These are phyloP conservation scores for Podospora australis DNA, from an alignment of 495 filamentous ascomycete species.

Conservation along the genomic window DNA sequence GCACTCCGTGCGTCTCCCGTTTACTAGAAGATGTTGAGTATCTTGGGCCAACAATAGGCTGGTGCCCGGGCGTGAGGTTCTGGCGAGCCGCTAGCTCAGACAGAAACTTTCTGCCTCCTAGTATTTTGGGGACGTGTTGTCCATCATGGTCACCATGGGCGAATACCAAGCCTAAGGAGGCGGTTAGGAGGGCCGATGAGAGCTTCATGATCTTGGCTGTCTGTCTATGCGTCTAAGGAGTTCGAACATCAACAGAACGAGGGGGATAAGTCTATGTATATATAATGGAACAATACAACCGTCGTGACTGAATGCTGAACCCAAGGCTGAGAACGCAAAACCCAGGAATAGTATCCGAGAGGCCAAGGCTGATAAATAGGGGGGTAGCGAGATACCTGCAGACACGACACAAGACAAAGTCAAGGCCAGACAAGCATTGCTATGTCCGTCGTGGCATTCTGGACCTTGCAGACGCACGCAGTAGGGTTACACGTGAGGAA, in stretches of 20 bases:
- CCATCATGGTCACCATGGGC: conserved; percentile 28
- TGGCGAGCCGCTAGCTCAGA: conserved; percentile 21
- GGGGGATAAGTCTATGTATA: not conserved
- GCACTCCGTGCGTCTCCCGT: not conserved
- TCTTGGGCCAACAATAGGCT: not conserved
- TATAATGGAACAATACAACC: not conserved
- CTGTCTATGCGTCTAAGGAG: conserved; percentile 4
- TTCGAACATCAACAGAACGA: conserved; percentile 1
- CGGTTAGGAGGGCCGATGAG: conserved; percentile 21
- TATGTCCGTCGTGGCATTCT: conserved; percentile 6
- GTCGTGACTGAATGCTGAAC: not conserved
- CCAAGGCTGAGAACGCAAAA: not conserved
- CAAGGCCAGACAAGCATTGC: conserved; percentile 8
- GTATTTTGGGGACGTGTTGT: conserved; percentile 28
- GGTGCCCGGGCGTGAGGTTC: too few species aligned
- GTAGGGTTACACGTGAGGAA: conserved; percentile 19
- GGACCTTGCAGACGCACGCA: conserved; percentile 12
- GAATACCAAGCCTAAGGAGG: conserved; percentile 16
- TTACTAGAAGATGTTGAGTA: not conserved
- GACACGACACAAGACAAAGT: conserved; percentile 15
- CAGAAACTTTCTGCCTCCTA: conserved; percentile 32
- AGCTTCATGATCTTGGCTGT: conserved; percentile 26
- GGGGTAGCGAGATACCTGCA: not conserved
- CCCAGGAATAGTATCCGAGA: too few species aligned
- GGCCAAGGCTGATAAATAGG: too few species aligned